Conservation (phyloP, 768 basidiomycete species). For the Pseudohyphozyma bogoriensis region DNA sequence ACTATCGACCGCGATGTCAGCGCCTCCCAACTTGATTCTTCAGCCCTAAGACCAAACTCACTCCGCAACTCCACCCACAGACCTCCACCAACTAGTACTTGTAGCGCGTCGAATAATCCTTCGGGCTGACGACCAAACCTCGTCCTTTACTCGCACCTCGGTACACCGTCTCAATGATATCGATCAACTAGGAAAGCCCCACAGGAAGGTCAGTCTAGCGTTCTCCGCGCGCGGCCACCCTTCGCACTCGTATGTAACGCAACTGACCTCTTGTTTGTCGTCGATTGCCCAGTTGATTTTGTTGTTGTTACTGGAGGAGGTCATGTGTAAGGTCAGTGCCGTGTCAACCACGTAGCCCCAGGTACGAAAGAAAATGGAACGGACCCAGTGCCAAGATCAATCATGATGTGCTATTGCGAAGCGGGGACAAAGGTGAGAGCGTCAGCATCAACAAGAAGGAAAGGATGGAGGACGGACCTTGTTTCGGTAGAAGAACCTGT, state of each 20-base stretch:
- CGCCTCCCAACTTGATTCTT: too few relatives aligned
- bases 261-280: conserved; percentile 82
- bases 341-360: too few relatives aligned
- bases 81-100: conserved; percentile 52
- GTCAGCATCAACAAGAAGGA: not conserved
- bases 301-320: conserved; percentile 27
- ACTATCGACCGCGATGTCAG: too few relatives aligned
- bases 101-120: conserved; percentile 67
- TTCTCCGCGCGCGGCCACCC: too few relatives aligned
- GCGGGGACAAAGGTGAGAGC: too few relatives aligned
- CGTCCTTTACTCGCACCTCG: conserved; percentile 95
- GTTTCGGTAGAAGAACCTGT: conserved; percentile 34
- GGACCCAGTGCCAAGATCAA: conserved; percentile 90
- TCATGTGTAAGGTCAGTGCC: too few relatives aligned
- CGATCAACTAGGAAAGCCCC: conserved; percentile 67
- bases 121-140: conserved; percentile 62
- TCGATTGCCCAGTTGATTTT: conserved; percentile 96
- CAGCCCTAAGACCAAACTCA: too few relatives aligned
- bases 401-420: conserved; percentile 98
- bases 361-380: too few relatives aligned
- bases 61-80: too few relatives aligned
- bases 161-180: conserved; percentile 96
- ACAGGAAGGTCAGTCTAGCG: too few relatives aligned
- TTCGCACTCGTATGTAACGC: too few relatives aligned
- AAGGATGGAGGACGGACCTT: conserved; percentile 5